Base-by-base conservation (phyloP, 2,329 filamentous ascomycete genomes). In the Karstenula rhodostoma region DNA sequence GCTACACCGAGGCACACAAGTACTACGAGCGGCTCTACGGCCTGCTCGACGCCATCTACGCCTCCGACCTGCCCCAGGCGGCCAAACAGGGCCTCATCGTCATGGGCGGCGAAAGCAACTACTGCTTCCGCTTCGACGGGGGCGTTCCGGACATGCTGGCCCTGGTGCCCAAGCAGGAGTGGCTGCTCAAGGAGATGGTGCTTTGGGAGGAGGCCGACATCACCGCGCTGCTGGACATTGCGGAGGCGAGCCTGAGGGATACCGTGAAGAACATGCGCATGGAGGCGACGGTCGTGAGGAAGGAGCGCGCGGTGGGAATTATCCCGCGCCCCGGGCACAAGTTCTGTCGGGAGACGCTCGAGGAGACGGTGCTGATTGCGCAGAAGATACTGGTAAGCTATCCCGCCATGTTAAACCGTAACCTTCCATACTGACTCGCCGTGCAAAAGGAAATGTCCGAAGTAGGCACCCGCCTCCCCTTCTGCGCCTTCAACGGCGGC, bases 401-500 rank as follows among this genome's bases (percentile, higher is more conserved):
- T n/a, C n/a, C n/a, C n/a, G n/a, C n/a, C n/a, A n/a, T n/a, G n/a
- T n/a, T n/a, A n/a, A n/a, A n/a, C n/a, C 13, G n/a, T 32, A 15
- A 27, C n/a, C 35, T 3, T 32, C 32, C 42, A 35, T 17, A 63
- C 53, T 33, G 2, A n/a, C 65, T 13, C 70, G 35, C 68, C 59
- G 56, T 3, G 12, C 10, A 13, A 12, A 58, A 80, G 79, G 94
- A 98, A 78, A 86, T 94, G 69, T 92, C 89, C 43, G 81, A 86
- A 0, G 90, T 90, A 32, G 90, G 90, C 1, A 79, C 82, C 44
- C 77, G 85, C 65, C 70, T 99, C 33, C 95, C 95, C 0, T 99
- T 98, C 74, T 99, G 95, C 75, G 95, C 95, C 23, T 99, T 99
- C 83, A 99, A 99, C 77, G 95, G 94, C 56, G 95, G 95, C 12